These are phyloP conservation scores for Coemansia sp. DNA, from an alignment of 192 early-diverging fungal species.

Conservation along the genomic window DNA sequence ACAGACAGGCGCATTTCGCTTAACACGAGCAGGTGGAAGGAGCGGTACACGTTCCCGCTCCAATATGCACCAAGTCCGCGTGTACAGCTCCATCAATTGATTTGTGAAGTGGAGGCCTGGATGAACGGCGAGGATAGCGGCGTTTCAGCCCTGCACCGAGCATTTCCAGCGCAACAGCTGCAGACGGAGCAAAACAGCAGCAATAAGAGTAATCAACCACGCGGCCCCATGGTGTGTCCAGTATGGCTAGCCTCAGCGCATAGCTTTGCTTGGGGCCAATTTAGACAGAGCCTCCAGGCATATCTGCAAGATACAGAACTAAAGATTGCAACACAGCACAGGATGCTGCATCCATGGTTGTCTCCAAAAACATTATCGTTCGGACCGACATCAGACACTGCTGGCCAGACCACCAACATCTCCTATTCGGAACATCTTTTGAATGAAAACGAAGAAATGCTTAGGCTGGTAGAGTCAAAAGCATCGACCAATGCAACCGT, in stretches of 20 bases:
- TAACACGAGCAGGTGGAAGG: constrained; percentile 7
- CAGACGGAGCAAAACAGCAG: background rate
- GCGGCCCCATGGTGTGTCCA: constrained; percentile 21
- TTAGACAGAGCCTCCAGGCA: constrained; percentile 36
- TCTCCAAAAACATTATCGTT: background rate
- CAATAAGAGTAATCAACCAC: background rate
- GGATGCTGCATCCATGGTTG: constrained; percentile 31
- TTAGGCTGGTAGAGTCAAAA: constrained; percentile 16
- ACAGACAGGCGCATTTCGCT: constrained; percentile 4
- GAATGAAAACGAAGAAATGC: constrained; percentile 19
- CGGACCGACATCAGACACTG: background rate
- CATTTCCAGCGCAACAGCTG: background rate
- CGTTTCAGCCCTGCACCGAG: background rate
- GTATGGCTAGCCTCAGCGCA: constrained; percentile 37
- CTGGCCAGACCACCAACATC: background rate
- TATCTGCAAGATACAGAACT: constrained; percentile 33
- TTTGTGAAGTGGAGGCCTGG: constrained; percentile 50
- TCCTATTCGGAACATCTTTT: constrained; percentile 7
- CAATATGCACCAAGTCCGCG: constrained; percentile 44
- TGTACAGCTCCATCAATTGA: constrained; percentile 36
- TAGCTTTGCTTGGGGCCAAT: constrained; percentile 39
- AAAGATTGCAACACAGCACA: constrained; percentile 31
- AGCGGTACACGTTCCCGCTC: constrained; percentile 39
- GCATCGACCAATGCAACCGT: constrained; percentile 18
- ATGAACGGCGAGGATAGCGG: constrained; percentile 28